Evolutionary conservation across 2,329 filamentous ascomycete genomes (phyloP), one percentile per base, ranked within the genome.

Genomic region (Diaporthe vaccinii): DNA sequence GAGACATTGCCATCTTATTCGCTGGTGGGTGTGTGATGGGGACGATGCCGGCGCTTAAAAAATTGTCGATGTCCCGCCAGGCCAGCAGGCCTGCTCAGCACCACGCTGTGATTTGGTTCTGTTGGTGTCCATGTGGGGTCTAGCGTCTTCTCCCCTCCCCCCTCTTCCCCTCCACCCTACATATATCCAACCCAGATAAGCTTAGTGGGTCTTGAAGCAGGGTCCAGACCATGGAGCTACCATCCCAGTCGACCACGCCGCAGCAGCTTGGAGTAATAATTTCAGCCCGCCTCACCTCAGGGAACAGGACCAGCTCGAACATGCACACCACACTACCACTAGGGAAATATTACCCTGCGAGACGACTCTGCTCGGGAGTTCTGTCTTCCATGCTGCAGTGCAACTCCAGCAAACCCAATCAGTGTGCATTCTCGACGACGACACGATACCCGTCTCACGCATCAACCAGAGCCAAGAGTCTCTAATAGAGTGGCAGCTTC

Each of bases 1-100:
- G 70, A 61, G 70, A 53, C 49, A 61, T 28, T 36, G 58, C 49
- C 58, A 59, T 68, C 69, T 62, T 46, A 65, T 65, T 58, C 49
- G 41, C 51, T 25, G 49, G 36, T n/a, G 44, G 7, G 31, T 22
- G 39, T 58, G 41, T 75, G 68, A 55, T 73, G 58, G 57, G 31
- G 49, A 73, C 44, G 67, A 10, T 53, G 73, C 46, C 51, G 57
- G 57, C 55, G 69, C 71, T 68, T 72, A 74, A 58, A 69, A 69
- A 70, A 25, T 34, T 61, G 59, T 70, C 58, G 44, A 67, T 36
- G 57, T 59, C 44, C 57, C 22, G 61, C 28, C 17, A 62, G 55
- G 57, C 55, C 69, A 17, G 41, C 17, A 62, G 55, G 57, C 55
- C 69, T n/a, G 41, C 44, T 71, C 58, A 69, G 55, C 39, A 41